Conservation (phyloP, 2,329 filamentous ascomycete species). For the Fusarium pseudocircinatum region DNA sequence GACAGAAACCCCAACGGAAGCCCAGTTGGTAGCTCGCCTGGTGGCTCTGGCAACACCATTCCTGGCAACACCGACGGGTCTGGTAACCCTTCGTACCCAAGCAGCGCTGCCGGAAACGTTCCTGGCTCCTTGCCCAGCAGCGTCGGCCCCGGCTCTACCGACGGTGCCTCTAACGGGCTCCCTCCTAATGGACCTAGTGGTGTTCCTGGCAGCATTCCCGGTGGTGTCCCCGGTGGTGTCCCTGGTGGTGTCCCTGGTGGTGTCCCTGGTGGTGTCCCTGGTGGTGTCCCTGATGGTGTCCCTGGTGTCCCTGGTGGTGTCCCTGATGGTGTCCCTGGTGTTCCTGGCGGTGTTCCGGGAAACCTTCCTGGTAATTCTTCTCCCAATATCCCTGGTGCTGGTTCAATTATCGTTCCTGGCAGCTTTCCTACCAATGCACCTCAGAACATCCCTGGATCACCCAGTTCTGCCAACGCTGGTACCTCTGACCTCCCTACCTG, state of each 20-base stretch:
- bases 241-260: neutral
- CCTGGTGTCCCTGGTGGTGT: neutral
- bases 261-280: constrained; percentile 1
- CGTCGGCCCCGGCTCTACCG: constrained; percentile 10
- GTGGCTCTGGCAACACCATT: constrained; percentile 16
- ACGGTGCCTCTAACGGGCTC: constrained; percentile 19
- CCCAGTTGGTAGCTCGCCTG: constrained; percentile 13
- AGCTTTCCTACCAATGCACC: constrained; percentile 14
- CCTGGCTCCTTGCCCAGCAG: constrained; percentile 29
- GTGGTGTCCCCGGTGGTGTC: constrained; percentile 8
- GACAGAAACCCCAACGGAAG: constrained; percentile 22
- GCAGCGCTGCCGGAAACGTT: constrained; percentile 18
- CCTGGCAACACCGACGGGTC: constrained; percentile 28
- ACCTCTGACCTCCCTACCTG: constrained; percentile 49
- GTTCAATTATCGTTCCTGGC: constrained; percentile 18
- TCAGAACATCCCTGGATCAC: constrained; percentile 13
- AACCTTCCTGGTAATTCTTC: neutral
- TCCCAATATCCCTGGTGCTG: constrained; percentile 24
- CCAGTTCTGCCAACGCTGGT: neutral
- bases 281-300: constrained; percentile 7
- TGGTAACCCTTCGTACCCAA: constrained; percentile 20
- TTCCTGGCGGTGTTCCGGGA: constrained; percentile 6
- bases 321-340: neutral
- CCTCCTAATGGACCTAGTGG: constrained; percentile 14
- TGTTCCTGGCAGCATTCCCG: neutral